Evolutionary conservation across 768 basidiomycete species (phyloP).

Genomic region (Panellus pusillus): DNA sequence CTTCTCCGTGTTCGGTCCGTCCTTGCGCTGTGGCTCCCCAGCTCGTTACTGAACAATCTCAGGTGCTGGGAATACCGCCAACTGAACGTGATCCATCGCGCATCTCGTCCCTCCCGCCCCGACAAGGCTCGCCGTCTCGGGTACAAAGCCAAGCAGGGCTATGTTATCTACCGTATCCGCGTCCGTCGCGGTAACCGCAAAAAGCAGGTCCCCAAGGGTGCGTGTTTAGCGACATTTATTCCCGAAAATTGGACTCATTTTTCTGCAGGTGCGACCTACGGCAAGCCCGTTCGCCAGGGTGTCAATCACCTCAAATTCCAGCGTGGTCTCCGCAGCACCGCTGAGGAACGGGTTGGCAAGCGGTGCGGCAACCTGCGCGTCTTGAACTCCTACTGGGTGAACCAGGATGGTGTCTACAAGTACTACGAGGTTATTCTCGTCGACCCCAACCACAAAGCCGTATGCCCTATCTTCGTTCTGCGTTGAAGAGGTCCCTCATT

Average conservation of each 20-base stretch:
- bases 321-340: slow-evolving; percentile 86
- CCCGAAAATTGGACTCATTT: neutral
- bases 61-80: slow-evolving; percentile 99
- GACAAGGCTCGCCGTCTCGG: slow-evolving; percentile 99
- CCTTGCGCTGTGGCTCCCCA: neutral
- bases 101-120: slow-evolving; percentile 95
- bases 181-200: slow-evolving; percentile 99
- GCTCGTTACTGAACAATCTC: neutral
- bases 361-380: slow-evolving; percentile 97
- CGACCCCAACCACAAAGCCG: slow-evolving; percentile 92
- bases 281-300: slow-evolving; percentile 99
- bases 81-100: slow-evolving; percentile 96
- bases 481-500: too few relatives aligned
- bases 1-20: slow-evolving; percentile 91
- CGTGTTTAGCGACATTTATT: slow-evolving; percentile 20
- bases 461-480: slow-evolving; percentile 39
- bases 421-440: slow-evolving; percentile 99
- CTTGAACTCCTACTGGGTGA: slow-evolving; percentile 98
- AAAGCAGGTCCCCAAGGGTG: slow-evolving; percentile 97
- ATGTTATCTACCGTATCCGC: slow-evolving; percentile 95
- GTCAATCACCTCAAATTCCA: slow-evolving; percentile 99
- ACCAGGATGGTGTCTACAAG: slow-evolving; percentile 98
- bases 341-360: slow-evolving; percentile 97
- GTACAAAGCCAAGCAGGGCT: slow-evolving; percentile 99
- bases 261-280: slow-evolving; percentile 85